Percentiles rank a stretch among this genome's conserved stretches.
Evolutionary conservation across 78 protist genomes (phyloP).

Genomic region (slime mould (Dictyostelium discoideum)): DNA sequence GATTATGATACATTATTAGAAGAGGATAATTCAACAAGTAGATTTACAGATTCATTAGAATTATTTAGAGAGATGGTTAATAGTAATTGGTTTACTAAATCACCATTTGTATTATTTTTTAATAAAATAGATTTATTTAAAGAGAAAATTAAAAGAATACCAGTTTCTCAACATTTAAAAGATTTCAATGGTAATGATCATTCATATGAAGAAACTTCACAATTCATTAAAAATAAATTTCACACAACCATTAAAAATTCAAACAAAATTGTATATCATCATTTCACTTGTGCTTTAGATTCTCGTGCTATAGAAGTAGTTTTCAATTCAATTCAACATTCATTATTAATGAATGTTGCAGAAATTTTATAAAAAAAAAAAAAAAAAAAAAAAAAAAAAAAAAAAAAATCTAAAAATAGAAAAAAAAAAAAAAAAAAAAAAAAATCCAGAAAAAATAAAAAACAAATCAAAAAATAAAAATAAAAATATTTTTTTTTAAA

Average conservation of each 20-base stretch:
- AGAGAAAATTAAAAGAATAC: slow-evolving; percentile 85
- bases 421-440: neutral
- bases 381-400: neutral
- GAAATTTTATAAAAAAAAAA: slow-evolving; percentile 8
- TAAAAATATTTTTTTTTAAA: no score
- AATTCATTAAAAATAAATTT: slow-evolving; percentile 38
- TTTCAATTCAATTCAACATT: slow-evolving; percentile 74
- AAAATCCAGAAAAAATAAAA: neutral
- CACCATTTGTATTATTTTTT: slow-evolving; percentile 80
- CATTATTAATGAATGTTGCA: slow-evolving; percentile 10
- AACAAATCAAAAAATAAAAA: neutral
- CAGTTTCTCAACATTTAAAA: slow-evolving; percentile 73
- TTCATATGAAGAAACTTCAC: slow-evolving; percentile 25
- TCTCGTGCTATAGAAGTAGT: slow-evolving; percentile 76
- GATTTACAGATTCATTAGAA: slow-evolving; percentile 75
- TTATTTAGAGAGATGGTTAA: slow-evolving; percentile 88
- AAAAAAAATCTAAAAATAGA: neutral
- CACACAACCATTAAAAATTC: slow-evolving; percentile 9
- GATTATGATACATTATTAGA: slow-evolving; percentile 81
- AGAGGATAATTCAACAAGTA: slow-evolving; percentile 71
- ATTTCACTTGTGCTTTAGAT: slow-evolving; percentile 87
- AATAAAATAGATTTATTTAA: slow-evolving; percentile 89
- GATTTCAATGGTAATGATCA: slow-evolving; percentile 61
- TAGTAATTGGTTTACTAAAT: slow-evolving; percentile 79
- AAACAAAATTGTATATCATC: slow-evolving; percentile 43